Percentiles rank a stretch among this genome's conserved stretches.
Conservation (phyloP, 768 basidiomycete species). For the Leucocoprinus leucothites region DNA sequence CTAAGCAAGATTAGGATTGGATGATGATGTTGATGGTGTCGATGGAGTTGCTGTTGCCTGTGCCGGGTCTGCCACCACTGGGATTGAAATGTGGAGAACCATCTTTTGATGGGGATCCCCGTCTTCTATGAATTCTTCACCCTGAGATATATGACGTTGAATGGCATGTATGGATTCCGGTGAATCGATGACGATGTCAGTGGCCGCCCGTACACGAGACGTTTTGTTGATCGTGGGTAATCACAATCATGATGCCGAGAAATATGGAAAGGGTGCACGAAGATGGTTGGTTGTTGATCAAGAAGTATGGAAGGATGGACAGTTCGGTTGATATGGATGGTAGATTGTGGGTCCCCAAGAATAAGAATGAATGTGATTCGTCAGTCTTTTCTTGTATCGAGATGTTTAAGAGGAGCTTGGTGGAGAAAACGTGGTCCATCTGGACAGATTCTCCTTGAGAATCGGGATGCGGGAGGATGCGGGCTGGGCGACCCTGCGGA, state of each 20-base stretch:
- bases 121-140: slow-evolving; percentile 75
- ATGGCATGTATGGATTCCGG: background rate
- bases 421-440: background rate
- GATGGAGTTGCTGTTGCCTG: too few relatives aligned
- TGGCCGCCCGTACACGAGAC: background rate
- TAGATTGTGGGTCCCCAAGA: slow-evolving; percentile 7
- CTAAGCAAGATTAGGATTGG: too few relatives aligned
- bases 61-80: too few relatives aligned
- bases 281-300: background rate
- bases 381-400: background rate
- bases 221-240: background rate
- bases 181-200: background rate
- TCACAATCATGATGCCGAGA: too few relatives aligned
- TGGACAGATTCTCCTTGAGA: background rate
- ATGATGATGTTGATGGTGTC: too few relatives aligned
- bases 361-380: background rate
- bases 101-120: slow-evolving; percentile 87
- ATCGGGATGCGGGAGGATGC: background rate
- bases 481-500: slow-evolving; percentile 14
- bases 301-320: background rate
- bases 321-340: too few relatives aligned
- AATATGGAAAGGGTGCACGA: too few relatives aligned
- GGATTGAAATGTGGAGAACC: slow-evolving; percentile 50
- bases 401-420: background rate
- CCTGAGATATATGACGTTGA: slow-evolving; percentile 34